Evolutionary conservation across 148 eudicot genomes (phyloP), one percentile per base, ranked within the genome.

Genomic region (Drosera capensis): DNA sequence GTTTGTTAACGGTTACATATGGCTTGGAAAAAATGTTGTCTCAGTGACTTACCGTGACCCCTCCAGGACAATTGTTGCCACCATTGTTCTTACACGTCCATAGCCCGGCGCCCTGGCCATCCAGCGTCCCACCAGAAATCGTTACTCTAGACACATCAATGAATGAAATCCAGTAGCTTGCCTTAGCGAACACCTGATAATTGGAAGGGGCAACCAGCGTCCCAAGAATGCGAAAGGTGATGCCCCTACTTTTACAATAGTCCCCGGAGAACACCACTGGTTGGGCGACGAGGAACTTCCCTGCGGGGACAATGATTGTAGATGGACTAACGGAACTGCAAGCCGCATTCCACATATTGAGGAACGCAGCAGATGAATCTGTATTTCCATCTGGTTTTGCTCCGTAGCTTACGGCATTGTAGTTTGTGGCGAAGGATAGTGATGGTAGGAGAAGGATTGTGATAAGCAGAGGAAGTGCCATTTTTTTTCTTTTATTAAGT

Each of bases 121-220:
- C 9, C 6, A 28, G 6, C 6, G 9, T 28, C 4, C 31, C 31
- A 28, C 31, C 31, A 28, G 31, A 28, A 3, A 28, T 28, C 4
- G 31, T 3, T 9, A 28, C 31, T 0, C 53, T 53, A 0, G 36
- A 46, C 0, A 46, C 49, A 14, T 4, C 9, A 21, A 48, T 34
- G 26, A 66, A 66, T 4, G 20, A 18, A 25, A 60, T 17, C 71
- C 68, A 66, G 40, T 40, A 40, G 3, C 48, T 57, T n/a, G 21
- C 23, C 12, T 47, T 49, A 3, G 67, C 64, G 2, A 73, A 54
- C n/a, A 58, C 63, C 1, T 52, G 24, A 13, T 59, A 71, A 54
- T 73, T 63, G 0, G 63, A 14, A 0, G 88, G 88, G n/a, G 76
- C 82, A 15, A 72, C 61, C 15, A 79, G 40, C 0, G 70, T 69